Evolutionary conservation across 495 filamentous ascomycete genomes (phyloP).

Genomic region (Neurospora sp.): DNA sequence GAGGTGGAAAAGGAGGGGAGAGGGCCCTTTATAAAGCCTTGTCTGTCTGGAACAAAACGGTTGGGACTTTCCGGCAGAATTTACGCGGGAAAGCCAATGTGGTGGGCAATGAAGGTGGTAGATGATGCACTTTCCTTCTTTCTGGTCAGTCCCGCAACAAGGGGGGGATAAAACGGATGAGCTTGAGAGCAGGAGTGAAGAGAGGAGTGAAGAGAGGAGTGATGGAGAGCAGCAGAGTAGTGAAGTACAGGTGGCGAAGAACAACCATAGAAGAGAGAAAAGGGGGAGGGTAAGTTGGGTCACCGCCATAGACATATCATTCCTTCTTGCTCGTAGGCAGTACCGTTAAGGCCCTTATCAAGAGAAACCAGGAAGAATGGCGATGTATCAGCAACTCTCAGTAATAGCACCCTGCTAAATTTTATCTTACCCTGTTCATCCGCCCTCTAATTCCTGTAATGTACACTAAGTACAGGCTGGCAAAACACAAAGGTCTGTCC

Average conservation of each 20-base stretch:
- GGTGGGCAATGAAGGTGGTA: too few relatives aligned
- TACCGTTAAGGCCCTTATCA: not conserved
- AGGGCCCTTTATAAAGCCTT: not conserved
- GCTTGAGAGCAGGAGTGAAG: not conserved
- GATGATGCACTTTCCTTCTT: too few relatives aligned
- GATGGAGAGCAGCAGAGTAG: not conserved
- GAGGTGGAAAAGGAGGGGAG: not conserved
- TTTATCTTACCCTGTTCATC: not conserved
- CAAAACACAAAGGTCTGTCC: not conserved
- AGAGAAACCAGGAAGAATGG: not conserved
- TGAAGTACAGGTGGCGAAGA: not conserved
- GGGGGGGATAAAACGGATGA: too few relatives aligned
- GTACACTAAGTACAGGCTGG: not conserved
- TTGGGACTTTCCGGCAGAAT: not conserved
- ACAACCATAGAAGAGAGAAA: not conserved
- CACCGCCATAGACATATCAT: not conserved
- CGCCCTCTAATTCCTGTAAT: not conserved
- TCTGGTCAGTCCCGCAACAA: too few relatives aligned
- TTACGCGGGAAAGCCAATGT: not conserved
- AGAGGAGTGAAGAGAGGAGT: not conserved
- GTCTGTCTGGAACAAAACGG: not conserved
- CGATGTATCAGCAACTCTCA: not conserved
- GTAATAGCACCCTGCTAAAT: not conserved
- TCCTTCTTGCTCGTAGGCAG: not conserved
- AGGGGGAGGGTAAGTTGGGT: not conserved